Evolutionary conservation across 1,284 basidiomycete genomes (phyloP).

Genomic region (Ganoderma multipileum): DNA sequence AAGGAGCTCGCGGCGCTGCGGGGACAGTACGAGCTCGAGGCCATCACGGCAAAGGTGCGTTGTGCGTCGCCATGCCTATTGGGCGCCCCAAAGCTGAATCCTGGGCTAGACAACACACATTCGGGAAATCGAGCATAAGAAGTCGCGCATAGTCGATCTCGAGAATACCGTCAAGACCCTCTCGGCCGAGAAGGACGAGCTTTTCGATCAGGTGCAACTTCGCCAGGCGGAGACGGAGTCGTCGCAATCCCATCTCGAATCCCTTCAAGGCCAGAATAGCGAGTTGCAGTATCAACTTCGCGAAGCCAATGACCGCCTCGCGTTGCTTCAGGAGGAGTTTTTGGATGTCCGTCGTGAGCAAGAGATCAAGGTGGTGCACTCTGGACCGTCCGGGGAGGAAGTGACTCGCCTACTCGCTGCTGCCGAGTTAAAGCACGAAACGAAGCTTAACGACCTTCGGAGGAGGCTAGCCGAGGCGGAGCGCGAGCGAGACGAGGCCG

Average conservation of each 20-base stretch:
- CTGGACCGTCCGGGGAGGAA: slow-evolving; percentile 67
- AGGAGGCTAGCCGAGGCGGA: slow-evolving; percentile 63
- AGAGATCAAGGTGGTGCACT: slow-evolving; percentile 51
- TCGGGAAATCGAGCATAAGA: slow-evolving; percentile 70
- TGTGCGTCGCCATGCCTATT: neutral
- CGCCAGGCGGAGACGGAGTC: slow-evolving; percentile 90
- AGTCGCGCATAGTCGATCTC: slow-evolving; percentile 70
- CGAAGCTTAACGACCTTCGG: slow-evolving; percentile 74
- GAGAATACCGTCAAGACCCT: slow-evolving; percentile 75
- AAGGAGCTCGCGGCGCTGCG: slow-evolving; percentile 71
- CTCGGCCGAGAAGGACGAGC: slow-evolving; percentile 72
- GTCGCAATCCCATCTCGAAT: slow-evolving; percentile 75
- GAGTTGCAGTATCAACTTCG: slow-evolving; percentile 88
- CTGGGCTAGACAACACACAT: slow-evolving; percentile 64
- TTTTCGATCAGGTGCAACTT: slow-evolving; percentile 86
- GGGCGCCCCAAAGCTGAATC: slow-evolving; percentile 3
- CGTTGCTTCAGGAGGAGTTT: slow-evolving; percentile 78
- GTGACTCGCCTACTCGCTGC: slow-evolving; percentile 80
- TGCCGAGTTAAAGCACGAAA: slow-evolving; percentile 79
- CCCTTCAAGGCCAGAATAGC: slow-evolving; percentile 75
- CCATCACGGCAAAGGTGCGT: slow-evolving; percentile 76
- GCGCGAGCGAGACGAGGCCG: slow-evolving; percentile 78
- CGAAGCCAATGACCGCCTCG: slow-evolving; percentile 76
- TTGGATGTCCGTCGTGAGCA: slow-evolving; percentile 67
- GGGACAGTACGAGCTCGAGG: slow-evolving; percentile 81